Conservation (phyloP, 2,329 filamentous ascomycete genomes). For the Aspergillus arachidicola region DNA sequence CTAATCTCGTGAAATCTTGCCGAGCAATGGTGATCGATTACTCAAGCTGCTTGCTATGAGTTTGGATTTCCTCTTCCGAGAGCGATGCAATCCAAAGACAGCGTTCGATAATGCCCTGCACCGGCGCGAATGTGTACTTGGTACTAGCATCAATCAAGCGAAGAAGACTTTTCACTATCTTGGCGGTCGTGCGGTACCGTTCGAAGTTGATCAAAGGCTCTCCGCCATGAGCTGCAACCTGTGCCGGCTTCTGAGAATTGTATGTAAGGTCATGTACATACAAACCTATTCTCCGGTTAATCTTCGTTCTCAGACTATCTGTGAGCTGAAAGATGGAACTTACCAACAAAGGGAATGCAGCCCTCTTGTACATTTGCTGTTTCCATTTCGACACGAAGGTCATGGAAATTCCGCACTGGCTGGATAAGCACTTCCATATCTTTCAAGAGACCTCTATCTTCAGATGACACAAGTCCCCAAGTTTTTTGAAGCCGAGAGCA, state of each 20-base stretch:
- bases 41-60: conserved; percentile 48
- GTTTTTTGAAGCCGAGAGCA: conserved; percentile 60
- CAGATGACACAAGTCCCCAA: conserved; percentile 59
- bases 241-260: conserved; percentile 66
- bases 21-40: conserved; percentile 19
- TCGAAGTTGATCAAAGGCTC: conserved; percentile 69
- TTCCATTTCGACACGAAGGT: conserved; percentile 66
- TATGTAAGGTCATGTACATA: conserved; percentile 70
- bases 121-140: conserved; percentile 61
- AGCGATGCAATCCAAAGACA: conserved; percentile 67
- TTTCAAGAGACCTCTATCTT: conserved; percentile 58
- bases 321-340: conserved; percentile 22
- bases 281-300: conserved; percentile 48
- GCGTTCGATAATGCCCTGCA: conserved; percentile 61
- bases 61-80: conserved; percentile 59
- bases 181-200: conserved; percentile 65
- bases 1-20: neutral
- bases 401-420: conserved; percentile 65
- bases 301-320: neutral
- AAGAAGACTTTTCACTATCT: conserved; percentile 66
- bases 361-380: conserved; percentile 59
- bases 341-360: conserved; percentile 68
- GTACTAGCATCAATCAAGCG: conserved; percentile 65
- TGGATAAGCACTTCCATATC: conserved; percentile 64
- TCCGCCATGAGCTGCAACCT: conserved; percentile 50